These are phyloP conservation scores for Suillus plorans DNA, from an alignment of 768 basidiomycete genomes.

Conservation along the genomic window DNA sequence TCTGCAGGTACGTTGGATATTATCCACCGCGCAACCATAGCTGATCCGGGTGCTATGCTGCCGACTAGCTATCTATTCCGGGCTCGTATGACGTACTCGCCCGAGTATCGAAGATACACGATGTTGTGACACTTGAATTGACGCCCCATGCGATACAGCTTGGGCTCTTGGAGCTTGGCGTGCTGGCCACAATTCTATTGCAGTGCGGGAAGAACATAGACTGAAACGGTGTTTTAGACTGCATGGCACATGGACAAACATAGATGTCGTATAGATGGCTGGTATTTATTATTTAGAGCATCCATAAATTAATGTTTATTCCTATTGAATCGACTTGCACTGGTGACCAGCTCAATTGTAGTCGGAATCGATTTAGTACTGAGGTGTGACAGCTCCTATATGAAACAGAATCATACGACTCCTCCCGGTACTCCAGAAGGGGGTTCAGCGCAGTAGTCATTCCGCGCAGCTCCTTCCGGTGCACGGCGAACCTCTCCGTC, in stretches of 20 bases:
- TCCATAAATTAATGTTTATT: neutral
- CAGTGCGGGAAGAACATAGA: constrained; percentile 66
- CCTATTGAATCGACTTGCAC: neutral
- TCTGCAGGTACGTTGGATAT: constrained; percentile 46
- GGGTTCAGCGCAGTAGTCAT: neutral
- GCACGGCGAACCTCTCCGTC: neutral
- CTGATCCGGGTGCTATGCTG: constrained; percentile 1
- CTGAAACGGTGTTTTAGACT: constrained; percentile 22
- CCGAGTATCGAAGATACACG: constrained; percentile 46
- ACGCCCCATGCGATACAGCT: constrained; percentile 54
- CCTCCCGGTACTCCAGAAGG: neutral
- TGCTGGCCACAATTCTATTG: constrained; percentile 54
- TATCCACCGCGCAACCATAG: constrained; percentile 1
- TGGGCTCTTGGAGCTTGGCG: constrained; percentile 49
- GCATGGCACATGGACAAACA: too few species aligned
- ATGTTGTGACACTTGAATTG: constrained; percentile 51
- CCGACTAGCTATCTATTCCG: constrained; percentile 46
- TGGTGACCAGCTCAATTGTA: too few species aligned
- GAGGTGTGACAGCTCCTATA: too few species aligned
- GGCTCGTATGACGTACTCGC: constrained; percentile 43
- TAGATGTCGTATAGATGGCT: neutral
- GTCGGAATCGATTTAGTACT: too few species aligned
- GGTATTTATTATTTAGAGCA: neutral
- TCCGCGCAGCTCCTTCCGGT: neutral
- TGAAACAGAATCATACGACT: neutral